Evolutionary conservation across 2,329 filamentous ascomycete genomes (phyloP).

Genomic region (Aureobasidium sp.): DNA sequence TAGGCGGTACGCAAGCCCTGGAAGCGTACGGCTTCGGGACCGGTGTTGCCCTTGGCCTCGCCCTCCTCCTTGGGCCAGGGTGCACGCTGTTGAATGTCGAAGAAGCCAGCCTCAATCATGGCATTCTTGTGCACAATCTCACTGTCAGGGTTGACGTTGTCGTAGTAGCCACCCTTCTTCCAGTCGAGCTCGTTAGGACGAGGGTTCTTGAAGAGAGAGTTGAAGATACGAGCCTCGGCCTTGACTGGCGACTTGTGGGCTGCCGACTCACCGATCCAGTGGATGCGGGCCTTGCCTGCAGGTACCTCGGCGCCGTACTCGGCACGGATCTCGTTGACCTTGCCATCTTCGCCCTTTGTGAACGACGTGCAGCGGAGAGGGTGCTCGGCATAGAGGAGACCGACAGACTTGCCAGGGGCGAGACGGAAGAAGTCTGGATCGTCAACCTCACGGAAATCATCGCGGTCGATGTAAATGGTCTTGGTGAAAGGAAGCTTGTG

Average conservation of each 20-base stretch:
- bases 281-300: slow-evolving; percentile 52
- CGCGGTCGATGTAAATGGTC: slow-evolving; percentile 75
- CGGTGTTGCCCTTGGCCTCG: slow-evolving; percentile 49
- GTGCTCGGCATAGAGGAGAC: slow-evolving; percentile 61
- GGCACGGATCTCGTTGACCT: slow-evolving; percentile 58
- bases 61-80: slow-evolving; percentile 76
- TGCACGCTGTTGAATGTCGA: slow-evolving; percentile 62
- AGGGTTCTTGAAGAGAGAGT: slow-evolving; percentile 76
- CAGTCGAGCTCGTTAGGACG: slow-evolving; percentile 63
- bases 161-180: slow-evolving; percentile 68
- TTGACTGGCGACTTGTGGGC: slow-evolving; percentile 50
- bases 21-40: slow-evolving; percentile 70
- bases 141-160: slow-evolving; percentile 75
- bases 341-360: slow-evolving; percentile 55
- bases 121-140: slow-evolving; percentile 72
- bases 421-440: slow-evolving; percentile 69
- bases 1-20: slow-evolving; percentile 86
- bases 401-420: slow-evolving; percentile 64
- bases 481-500: slow-evolving; percentile 59
- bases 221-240: slow-evolving; percentile 70
- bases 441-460: slow-evolving; percentile 66
- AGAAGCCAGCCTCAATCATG: slow-evolving; percentile 73
- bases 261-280: slow-evolving; percentile 73
- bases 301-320: slow-evolving; percentile 56
- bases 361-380: slow-evolving; percentile 62